These are phyloP conservation scores for Boletus tylopilopsis DNA, from an alignment of 768 basidiomycete species.

Conservation along the genomic window DNA sequence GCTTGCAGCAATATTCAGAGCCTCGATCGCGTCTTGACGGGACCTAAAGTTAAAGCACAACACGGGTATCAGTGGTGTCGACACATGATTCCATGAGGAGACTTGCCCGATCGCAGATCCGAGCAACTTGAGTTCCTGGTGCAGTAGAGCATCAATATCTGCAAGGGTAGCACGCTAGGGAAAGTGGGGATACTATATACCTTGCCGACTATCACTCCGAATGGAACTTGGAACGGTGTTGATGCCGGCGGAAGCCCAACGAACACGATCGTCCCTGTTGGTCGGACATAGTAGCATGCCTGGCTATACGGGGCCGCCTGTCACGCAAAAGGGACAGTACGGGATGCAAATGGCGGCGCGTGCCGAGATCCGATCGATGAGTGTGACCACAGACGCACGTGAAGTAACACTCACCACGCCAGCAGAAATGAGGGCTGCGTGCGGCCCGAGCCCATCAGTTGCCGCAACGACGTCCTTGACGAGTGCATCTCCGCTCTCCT, in stretches of 20 bases:
- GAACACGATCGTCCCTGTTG: conserved; percentile 37
- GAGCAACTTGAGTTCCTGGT: conserved; percentile 22
- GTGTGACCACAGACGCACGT: neutral
- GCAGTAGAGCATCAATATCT: neutral
- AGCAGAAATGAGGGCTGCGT: conserved; percentile 30
- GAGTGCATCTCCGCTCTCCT: conserved; percentile 34
- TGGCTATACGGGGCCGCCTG: conserved; percentile 38
- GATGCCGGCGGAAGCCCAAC: conserved; percentile 38
- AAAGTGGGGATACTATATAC: neutral
- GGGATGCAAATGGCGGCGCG: neutral
- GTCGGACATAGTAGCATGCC: conserved; percentile 44
- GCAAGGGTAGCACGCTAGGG: neutral
- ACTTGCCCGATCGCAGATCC: conserved; percentile 21
- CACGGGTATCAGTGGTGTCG: neutral
- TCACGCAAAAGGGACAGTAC: neutral
- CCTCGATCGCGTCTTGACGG: conserved; percentile 46
- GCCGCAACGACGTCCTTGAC: conserved; percentile 36
- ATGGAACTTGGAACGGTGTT: conserved; percentile 22
- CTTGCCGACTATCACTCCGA: conserved; percentile 31
- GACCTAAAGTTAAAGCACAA: conserved; percentile 19
- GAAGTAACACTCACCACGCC: conserved; percentile 13
- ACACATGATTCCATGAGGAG: neutral
- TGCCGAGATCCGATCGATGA: neutral
- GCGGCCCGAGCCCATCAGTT: conserved; percentile 43
- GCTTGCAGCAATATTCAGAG: conserved; percentile 39